Base-by-base conservation (phyloP, 176 grass and related monocot species). In the Ananas comosus region DNA sequence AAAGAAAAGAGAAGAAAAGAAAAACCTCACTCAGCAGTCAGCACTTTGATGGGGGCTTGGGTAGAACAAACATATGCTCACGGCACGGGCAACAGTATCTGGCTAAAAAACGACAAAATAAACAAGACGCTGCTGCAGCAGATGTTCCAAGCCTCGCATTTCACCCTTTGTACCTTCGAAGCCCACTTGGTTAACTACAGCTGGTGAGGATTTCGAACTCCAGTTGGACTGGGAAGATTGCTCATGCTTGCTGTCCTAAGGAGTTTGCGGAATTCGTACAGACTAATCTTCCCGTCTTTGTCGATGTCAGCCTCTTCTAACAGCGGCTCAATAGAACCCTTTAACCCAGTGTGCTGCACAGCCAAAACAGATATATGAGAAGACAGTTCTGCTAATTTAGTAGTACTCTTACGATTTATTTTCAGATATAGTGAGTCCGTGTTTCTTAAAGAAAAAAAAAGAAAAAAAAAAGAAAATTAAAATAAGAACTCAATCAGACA, bases 211-310 rank as follows among this genome's bases (percentile, higher is more conserved):
- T 64, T 65, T 13, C 76, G 83, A 42, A 72, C 74, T 11, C 85
- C 88, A 4, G 83, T 82, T 66, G 92, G 88, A 51, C 88, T 96
- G 19, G 92, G 92, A 28, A 86, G 70, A 59, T 91, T 91, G 74
- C 86, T 85, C 85, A 96, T 96, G 92, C 92, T 96, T 1, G 92
- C 92, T 1, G 88, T 96, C 28, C 88, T 75, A 28, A 96, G 80
- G 27, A 96, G 92, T 57, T 88, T 88, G 48, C 85, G 85, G 67
- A 96, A 96, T 61, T 96, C 92, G 0, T 80, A 86, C 65, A 96
- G 73, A 80, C 88, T 96, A 81, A 96, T 96, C 57, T 80, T 91
- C 52, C 92, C 88, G 10, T 91, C 92, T 76, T 96, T 91, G 51
- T 96, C 88, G 2, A 96, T 82, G 71, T 91, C 92, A 0, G 92